Conservation (phyloP, 2,329 filamentous ascomycete genomes). For the Phialophora expanda region DNA sequence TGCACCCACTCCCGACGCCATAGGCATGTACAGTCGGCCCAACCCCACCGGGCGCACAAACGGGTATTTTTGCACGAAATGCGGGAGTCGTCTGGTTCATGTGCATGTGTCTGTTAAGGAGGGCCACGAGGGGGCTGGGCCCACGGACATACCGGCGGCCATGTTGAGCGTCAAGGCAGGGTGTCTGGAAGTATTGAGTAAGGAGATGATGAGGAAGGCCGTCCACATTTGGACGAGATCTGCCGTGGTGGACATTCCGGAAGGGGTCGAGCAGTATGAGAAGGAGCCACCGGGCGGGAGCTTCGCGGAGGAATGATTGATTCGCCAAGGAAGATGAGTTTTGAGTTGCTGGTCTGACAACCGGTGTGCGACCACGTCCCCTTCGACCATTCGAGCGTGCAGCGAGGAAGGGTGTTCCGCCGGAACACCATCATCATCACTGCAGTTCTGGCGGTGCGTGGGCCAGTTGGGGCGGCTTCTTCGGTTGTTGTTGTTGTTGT, state of each 20-base stretch:
- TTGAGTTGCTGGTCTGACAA: too few species aligned
- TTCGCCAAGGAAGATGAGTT: not conserved
- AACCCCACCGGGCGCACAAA: constrained; percentile 53
- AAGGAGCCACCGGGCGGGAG: constrained; percentile 49
- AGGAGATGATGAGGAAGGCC: constrained; percentile 62
- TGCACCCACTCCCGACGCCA: constrained; percentile 14
- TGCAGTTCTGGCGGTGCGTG: constrained; percentile 16
- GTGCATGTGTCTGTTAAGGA: not conserved
- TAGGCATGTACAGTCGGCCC: constrained; percentile 24
- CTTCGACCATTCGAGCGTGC: not conserved
- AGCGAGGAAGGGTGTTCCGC: not conserved
- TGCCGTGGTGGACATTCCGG: constrained; percentile 73
- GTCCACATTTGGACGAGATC: constrained; percentile 72
- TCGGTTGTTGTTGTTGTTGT: constrained; percentile 3
- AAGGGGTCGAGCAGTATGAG: constrained; percentile 64
- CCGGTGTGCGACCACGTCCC: too few species aligned
- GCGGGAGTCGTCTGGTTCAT: constrained; percentile 70
- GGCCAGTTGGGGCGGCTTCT: constrained; percentile 17
- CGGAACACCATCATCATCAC: not conserved
- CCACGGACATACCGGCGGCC: constrained; percentile 53
- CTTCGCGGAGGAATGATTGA: constrained; percentile 17
- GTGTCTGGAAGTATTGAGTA: constrained; percentile 67
- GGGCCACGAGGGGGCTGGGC: not conserved
- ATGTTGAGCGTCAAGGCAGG: constrained; percentile 70
- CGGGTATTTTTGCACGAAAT: constrained; percentile 70